A percentile compares a stretch with the other conserved stretches of the same genome.
Evolutionary conservation across 306 rosid species (phyloP).

Genomic region (Vachellia pachyceras): DNA sequence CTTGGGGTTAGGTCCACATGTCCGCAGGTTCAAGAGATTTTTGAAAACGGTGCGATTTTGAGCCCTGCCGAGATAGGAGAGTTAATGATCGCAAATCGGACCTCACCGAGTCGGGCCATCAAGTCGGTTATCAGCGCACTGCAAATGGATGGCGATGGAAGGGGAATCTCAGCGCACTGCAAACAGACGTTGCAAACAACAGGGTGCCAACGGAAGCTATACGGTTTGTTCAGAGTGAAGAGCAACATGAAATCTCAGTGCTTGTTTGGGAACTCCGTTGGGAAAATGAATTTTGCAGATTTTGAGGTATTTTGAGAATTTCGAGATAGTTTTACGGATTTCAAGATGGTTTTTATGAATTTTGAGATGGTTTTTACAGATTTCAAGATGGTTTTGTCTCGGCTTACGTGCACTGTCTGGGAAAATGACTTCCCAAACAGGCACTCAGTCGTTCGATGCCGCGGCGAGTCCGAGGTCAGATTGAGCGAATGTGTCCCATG

Average conservation of each 20-base stretch:
- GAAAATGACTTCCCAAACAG: too few species aligned
- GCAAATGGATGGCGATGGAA: constrained; percentile 75
- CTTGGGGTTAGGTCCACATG: too few species aligned
- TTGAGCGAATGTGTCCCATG: too few species aligned
- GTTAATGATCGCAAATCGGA: constrained; percentile 87
- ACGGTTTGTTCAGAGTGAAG: constrained; percentile 60
- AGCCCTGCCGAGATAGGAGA: constrained; percentile 91
- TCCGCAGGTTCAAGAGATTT: constrained; percentile 81
- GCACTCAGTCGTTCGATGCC: constrained; percentile 50
- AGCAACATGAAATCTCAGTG: constrained; percentile 53
- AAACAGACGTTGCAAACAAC: constrained; percentile 83
- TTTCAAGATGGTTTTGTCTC: too few species aligned
- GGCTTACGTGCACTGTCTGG: too few species aligned
- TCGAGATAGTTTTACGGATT: too few species aligned
- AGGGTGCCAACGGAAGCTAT: constrained; percentile 61
- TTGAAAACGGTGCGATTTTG: constrained; percentile 75
- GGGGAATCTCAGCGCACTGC: constrained; percentile 32
- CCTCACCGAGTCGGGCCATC: constrained; percentile 90
- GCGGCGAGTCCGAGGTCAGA: not conserved
- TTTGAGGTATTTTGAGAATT: too few species aligned
- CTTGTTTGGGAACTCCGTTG: too few species aligned
- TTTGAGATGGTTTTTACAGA: too few species aligned
- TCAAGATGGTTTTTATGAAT: too few species aligned
- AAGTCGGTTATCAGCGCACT: constrained; percentile 83
- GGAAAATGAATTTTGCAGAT: too few species aligned